Percentiles rank a stretch among this genome's conserved stretches.
phyloP scores from a whole-genome alignment of 2,329 filamentous ascomycete species.

The Colletotrichum camelliae region DNA sequence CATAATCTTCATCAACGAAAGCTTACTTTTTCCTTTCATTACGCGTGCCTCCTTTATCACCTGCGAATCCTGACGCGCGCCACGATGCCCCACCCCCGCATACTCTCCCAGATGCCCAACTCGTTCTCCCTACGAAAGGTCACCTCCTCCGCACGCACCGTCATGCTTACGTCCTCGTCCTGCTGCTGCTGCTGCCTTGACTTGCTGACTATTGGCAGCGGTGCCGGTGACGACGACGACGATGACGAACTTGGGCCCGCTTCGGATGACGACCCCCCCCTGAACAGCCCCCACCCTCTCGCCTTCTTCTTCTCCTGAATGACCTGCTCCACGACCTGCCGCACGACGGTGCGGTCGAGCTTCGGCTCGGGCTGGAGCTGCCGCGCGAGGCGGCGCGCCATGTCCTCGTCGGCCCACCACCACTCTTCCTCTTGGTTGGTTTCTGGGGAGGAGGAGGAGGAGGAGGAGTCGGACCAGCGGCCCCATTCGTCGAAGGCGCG shows the following conservation, averaged over 20 bases:
- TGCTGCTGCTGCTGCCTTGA: neutral
- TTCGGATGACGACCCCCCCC: slow-evolving; percentile 22
- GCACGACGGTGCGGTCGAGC: slow-evolving; percentile 32
- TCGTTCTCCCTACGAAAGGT: slow-evolving; percentile 57
- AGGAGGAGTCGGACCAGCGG: slow-evolving; percentile 29
- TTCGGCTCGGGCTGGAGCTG: slow-evolving; percentile 38
- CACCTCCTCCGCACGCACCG: slow-evolving; percentile 49
- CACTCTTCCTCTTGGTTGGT: slow-evolving; percentile 21
- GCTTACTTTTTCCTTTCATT: neutral
- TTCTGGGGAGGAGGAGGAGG: neutral
- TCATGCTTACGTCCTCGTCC: slow-evolving; percentile 40
- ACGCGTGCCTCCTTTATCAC: neutral
- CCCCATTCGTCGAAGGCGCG: slow-evolving; percentile 52
- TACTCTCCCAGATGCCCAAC: slow-evolving; percentile 57
- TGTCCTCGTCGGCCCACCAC: slow-evolving; percentile 54
- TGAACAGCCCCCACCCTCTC: slow-evolving; percentile 38
- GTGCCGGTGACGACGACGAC: neutral
- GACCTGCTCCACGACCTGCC: slow-evolving; percentile 33
- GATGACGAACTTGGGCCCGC: neutral
- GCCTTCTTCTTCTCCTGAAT: slow-evolving; percentile 37
- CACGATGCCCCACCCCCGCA: slow-evolving; percentile 55
- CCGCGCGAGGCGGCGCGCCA: slow-evolving; percentile 50
- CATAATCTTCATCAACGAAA: neutral
- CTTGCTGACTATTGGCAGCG: neutral
- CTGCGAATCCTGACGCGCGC: slow-evolving; percentile 39